Percentiles rank a stretch among this genome's conserved stretches.
Evolutionary conservation across 2,329 filamentous ascomycete genomes (phyloP).

Genomic region (Talaromyces marneffei): DNA sequence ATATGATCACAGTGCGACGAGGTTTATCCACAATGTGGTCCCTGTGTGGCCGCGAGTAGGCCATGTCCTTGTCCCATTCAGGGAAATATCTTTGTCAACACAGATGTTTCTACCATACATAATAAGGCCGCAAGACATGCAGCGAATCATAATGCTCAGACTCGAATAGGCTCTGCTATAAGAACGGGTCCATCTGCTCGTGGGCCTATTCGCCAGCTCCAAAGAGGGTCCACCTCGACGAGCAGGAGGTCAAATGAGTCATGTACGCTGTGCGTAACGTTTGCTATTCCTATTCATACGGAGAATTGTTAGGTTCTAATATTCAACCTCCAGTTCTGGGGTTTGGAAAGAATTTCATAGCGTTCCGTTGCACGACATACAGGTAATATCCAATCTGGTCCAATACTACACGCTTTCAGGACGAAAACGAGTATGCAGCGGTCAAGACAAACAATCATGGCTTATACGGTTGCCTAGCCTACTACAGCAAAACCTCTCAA

Average conservation of each 20-base stretch:
- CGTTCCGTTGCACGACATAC: slow-evolving; percentile 3
- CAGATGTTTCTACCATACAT: neutral
- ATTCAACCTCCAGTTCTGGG: neutral
- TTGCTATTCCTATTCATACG: neutral
- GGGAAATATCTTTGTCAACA: slow-evolving; percentile 8
- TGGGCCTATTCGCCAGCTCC: neutral
- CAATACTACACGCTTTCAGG: slow-evolving; percentile 7
- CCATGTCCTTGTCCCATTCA: slow-evolving; percentile 6
- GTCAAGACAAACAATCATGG: slow-evolving; percentile 2
- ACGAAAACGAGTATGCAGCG: neutral
- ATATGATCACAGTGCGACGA: slow-evolving; percentile 1
- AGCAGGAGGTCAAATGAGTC: neutral
- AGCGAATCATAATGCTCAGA: neutral
- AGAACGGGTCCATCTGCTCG: neutral
- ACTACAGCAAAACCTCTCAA: neutral
- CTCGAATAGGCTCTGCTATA: neutral
- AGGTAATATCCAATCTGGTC: slow-evolving; percentile 10
- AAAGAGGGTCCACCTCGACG: neutral
- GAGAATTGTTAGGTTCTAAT: neutral
- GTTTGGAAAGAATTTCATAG: neutral
- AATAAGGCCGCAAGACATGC: neutral
- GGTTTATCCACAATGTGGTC: slow-evolving; percentile 8
- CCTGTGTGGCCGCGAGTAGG: slow-evolving; percentile 2
- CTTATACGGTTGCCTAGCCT: slow-evolving; percentile 2
- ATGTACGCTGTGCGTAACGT: neutral